phyloP scores from a whole-genome alignment of 2,329 filamentous ascomycete species.

The Neofusicoccum parvum region DNA sequence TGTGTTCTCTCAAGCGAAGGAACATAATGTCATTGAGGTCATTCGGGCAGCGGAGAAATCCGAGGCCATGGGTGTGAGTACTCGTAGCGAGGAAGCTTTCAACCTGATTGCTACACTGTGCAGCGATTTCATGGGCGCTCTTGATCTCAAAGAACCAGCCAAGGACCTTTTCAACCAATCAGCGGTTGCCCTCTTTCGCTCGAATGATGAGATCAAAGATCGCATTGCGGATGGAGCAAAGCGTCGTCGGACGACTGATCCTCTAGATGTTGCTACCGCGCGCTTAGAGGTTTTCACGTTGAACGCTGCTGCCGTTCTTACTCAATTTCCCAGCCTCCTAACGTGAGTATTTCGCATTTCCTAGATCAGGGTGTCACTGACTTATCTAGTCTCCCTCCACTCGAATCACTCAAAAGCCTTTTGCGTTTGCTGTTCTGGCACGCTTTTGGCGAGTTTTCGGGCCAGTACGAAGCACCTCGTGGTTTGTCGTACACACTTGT shows the following conservation, averaged over 20 bases:
- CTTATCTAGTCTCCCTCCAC: background rate
- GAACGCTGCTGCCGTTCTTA: conserved; percentile 16
- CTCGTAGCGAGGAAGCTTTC: conserved; percentile 20
- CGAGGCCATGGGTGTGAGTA: background rate
- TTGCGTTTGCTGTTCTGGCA: conserved; percentile 19
- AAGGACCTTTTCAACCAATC: conserved; percentile 20
- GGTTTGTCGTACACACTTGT: conserved; percentile 11
- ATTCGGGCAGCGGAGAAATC: conserved; percentile 16
- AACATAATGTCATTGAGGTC: background rate
- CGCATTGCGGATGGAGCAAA: conserved; percentile 15
- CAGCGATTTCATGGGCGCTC: conserved; percentile 18
- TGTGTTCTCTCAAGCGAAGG: background rate
- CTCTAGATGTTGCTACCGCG: background rate
- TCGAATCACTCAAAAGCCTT: conserved; percentile 14
- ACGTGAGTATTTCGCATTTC: background rate
- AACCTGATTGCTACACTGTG: conserved; percentile 19
- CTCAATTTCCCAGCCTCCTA: conserved; percentile 13
- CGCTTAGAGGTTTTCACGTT: conserved; percentile 13
- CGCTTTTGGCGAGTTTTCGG: conserved; percentile 17
- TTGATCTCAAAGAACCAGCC: conserved; percentile 19
- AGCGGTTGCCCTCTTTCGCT: conserved; percentile 13
- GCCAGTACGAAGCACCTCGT: conserved; percentile 4
- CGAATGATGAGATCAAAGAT: conserved; percentile 17
- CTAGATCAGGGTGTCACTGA: too few species aligned
- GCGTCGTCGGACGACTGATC: conserved; percentile 3